Percentiles rank a stretch among this genome's conserved stretches.
These are phyloP conservation scores for Cladosporium phlei DNA, from an alignment of 2,329 filamentous ascomycete species.

Conservation along the genomic window DNA sequence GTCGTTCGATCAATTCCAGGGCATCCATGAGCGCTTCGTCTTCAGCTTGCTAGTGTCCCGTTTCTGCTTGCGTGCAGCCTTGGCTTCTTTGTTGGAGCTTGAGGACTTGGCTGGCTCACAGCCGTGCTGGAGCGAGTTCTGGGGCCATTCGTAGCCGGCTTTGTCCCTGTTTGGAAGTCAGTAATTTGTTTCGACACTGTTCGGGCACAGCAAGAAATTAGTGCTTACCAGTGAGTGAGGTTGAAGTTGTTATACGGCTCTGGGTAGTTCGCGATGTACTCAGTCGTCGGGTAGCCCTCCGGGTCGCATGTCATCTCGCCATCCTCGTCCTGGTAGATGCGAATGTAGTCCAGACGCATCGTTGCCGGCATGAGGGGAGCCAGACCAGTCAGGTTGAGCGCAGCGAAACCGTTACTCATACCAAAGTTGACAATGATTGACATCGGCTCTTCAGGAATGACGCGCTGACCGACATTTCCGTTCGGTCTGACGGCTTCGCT, in stretches of 20 bases:
- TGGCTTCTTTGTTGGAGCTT: slow-evolving; percentile 11
- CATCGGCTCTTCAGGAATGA: slow-evolving; percentile 52
- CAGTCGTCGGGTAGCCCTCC: slow-evolving; percentile 48
- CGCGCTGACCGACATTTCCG: slow-evolving; percentile 47
- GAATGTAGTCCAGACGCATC: slow-evolving; percentile 52
- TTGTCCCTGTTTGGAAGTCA: slow-evolving; percentile 14
- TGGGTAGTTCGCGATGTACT: slow-evolving; percentile 47
- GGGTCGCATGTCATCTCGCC: slow-evolving; percentile 53
- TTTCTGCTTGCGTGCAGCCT: slow-evolving; percentile 16
- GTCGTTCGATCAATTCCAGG: slow-evolving; percentile 17
- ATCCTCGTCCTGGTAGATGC: slow-evolving; percentile 48
- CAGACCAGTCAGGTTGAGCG: slow-evolving; percentile 56
- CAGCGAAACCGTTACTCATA: slow-evolving; percentile 57
- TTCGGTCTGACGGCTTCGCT: slow-evolving; percentile 50
- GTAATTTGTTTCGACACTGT: neutral
- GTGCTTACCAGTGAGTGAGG: slow-evolving; percentile 41
- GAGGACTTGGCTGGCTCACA: slow-evolving; percentile 24
- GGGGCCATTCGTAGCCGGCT: slow-evolving; percentile 38
- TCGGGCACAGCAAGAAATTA: neutral
- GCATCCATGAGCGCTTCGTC: slow-evolving; percentile 18
- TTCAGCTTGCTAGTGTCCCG: slow-evolving; percentile 8
- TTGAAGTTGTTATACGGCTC: slow-evolving; percentile 49
- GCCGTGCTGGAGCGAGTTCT: slow-evolving; percentile 41
- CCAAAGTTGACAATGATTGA: slow-evolving; percentile 51
- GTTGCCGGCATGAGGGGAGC: slow-evolving; percentile 55